Percentiles rank a stretch among this genome's conserved stretches.
These are phyloP conservation scores for Phytophthora multivora DNA, from an alignment of 352 stramenopile genomes.

Conservation along the genomic window DNA sequence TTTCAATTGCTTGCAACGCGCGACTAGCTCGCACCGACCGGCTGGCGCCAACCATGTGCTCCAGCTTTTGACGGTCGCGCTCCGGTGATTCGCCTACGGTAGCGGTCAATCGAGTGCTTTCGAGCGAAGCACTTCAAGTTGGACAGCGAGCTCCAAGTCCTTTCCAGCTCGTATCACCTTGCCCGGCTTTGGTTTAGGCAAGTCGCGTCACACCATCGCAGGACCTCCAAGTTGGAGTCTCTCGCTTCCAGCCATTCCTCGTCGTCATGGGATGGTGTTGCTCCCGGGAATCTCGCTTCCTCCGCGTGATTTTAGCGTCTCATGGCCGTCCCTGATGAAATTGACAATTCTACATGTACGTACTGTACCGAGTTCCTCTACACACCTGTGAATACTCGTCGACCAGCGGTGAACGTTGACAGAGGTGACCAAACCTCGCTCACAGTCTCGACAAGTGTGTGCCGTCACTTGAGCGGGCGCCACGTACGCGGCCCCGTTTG, in stretches of 20 bases:
- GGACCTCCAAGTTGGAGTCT: slow-evolving; percentile 8
- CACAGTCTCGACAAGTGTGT: slow-evolving; percentile 17
- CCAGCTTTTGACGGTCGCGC: slow-evolving; percentile 2
- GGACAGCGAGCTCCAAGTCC: slow-evolving; percentile 1
- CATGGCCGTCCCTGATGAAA: too few species aligned
- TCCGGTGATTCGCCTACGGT: neutral
- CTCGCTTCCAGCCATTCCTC: slow-evolving; percentile 25
- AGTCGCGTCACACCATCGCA: slow-evolving; percentile 20
- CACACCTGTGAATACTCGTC: too few species aligned
- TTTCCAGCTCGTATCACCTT: slow-evolving; percentile 6
- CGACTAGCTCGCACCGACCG: slow-evolving; percentile 12
- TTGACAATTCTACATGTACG: too few species aligned
- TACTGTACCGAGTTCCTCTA: too few species aligned
- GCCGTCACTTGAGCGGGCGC: slow-evolving; percentile 8
- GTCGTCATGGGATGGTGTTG: slow-evolving; percentile 1
- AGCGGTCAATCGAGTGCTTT: neutral
- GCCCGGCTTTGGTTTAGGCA: slow-evolving; percentile 14
- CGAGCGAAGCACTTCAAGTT: neutral
- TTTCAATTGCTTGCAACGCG: slow-evolving; percentile 20
- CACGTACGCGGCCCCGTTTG: slow-evolving; percentile 25
- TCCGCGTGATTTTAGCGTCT: slow-evolving; percentile 4
- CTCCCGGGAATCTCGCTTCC: neutral
- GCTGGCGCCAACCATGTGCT: slow-evolving; percentile 2
- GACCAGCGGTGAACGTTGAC: too few species aligned
- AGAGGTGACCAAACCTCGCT: neutral